phyloP scores from a whole-genome alignment of 192 early-diverging fungal genomes.

The Rhizophagus clarus region DNA sequence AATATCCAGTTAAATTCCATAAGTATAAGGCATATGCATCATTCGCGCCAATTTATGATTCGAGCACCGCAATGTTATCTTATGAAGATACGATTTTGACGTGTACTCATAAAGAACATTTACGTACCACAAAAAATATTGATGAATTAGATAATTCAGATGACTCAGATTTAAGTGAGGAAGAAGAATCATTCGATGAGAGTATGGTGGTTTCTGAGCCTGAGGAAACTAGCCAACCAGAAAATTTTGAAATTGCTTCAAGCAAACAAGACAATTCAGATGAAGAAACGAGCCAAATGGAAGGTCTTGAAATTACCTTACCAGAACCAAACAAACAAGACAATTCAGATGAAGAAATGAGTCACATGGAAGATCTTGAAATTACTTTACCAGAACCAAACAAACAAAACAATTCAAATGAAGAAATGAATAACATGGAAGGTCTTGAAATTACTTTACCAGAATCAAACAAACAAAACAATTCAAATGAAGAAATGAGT shows the following conservation, averaged over 20 bases:
- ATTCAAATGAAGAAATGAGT: background rate
- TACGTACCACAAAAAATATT: background rate
- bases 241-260: too few species aligned
- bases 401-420: background rate
- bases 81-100: constrained; percentile 47
- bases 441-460: too few species aligned
- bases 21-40: constrained; percentile 52
- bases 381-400: too few species aligned
- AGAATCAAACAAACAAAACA: background rate
- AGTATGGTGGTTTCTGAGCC: background rate
- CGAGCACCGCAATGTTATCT: constrained; percentile 48
- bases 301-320: too few species aligned
- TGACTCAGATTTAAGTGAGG: background rate
- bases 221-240: too few species aligned
- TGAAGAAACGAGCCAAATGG: too few species aligned
- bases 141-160: background rate
- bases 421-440: too few species aligned
- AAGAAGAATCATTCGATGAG: background rate
- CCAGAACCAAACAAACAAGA: too few species aligned
- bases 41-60: constrained; percentile 57
- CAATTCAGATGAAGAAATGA: too few species aligned
- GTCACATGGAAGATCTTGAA: too few species aligned
- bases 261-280: too few species aligned
- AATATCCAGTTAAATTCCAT: constrained; percentile 47
- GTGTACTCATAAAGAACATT: constrained; percentile 21